Conservation (phyloP, 805 yeast genomes). For the Torulaspora indica region DNA sequence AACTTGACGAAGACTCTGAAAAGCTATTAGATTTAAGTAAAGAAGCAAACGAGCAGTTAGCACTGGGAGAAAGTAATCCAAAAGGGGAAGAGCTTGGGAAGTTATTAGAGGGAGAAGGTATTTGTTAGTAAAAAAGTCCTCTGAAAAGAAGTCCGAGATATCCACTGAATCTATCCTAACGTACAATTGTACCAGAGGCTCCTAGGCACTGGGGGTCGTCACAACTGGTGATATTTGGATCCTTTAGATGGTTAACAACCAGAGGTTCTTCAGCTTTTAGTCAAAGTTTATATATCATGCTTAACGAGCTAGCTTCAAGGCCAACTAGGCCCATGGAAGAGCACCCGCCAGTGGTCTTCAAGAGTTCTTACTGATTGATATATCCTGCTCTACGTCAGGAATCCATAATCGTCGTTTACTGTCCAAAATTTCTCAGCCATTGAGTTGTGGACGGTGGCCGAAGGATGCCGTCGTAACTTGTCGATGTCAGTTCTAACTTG, state of each 20-base stretch:
- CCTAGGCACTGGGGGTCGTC: constrained; percentile 1
- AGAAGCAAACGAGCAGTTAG: neutral
- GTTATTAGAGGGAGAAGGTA: constrained; percentile 11
- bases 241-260: neutral
- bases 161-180: neutral
- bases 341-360: neutral
- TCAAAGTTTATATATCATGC: neutral
- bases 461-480: constrained; percentile 7
- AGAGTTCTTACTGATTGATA: neutral
- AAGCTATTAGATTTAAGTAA: neutral
- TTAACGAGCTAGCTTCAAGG: neutral
- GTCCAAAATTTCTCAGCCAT: constrained; percentile 46
- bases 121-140: constrained; percentile 8
- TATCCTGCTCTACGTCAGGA: constrained; percentile 33
- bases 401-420: constrained; percentile 46
- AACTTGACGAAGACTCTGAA: neutral
- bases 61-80: constrained; percentile 10
- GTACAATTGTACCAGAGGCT: constrained; percentile 3
- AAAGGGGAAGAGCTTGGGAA: constrained; percentile 17
- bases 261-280: neutral
- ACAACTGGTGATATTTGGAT: neutral
- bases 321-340: neutral
- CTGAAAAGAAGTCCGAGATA: neutral
- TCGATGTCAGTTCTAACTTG: neutral
- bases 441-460: constrained; percentile 8